Evolutionary conservation across 345 rosid genomes (phyloP).

Genomic region (Euphorbia pulcherrima): DNA sequence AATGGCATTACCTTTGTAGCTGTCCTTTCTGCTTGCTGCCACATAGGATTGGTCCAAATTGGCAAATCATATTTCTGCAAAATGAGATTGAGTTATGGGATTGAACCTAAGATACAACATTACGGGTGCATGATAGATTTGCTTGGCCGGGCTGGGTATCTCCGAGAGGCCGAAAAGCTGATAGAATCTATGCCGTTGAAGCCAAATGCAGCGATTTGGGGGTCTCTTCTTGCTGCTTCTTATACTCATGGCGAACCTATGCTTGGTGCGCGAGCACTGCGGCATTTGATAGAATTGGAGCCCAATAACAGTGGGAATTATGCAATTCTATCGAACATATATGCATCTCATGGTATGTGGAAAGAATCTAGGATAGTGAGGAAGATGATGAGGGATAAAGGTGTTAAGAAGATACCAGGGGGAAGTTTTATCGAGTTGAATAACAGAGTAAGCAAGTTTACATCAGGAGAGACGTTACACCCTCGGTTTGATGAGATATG

Average conservation of each 20-base stretch:
- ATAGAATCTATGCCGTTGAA: conserved; percentile 53
- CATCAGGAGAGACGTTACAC: conserved; percentile 50
- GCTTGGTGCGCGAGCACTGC: conserved; percentile 58
- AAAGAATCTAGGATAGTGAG: conserved; percentile 50
- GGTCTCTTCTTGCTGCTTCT: conserved; percentile 71
- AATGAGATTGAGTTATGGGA: conserved; percentile 42
- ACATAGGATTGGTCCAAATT: conserved; percentile 53
- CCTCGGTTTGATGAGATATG: conserved; percentile 35
- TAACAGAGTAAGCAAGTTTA: conserved; percentile 44
- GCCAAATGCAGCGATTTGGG: conserved; percentile 74
- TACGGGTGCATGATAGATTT: conserved; percentile 74
- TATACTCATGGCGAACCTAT: conserved; percentile 48
- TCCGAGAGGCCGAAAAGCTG: conserved; percentile 52
- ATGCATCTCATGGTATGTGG: conserved; percentile 61
- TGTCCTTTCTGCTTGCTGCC: conserved; percentile 69
- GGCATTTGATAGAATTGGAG: conserved; percentile 51
- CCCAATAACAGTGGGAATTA: conserved; percentile 77
- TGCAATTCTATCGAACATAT: conserved; percentile 53
- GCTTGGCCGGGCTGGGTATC: conserved; percentile 60
- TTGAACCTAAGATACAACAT: conserved; percentile 57
- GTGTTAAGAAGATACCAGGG: conserved; percentile 57
- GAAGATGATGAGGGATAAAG: conserved; percentile 55
- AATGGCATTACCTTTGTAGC: conserved; percentile 72
- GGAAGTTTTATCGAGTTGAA: conserved; percentile 59
- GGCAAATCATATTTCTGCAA: conserved; percentile 41